A percentile compares a stretch with the other conserved stretches of the same genome.
These are phyloP conservation scores for Penicillium corylophilum DNA, from an alignment of 2,329 filamentous ascomycete species.

Conservation along the genomic window DNA sequence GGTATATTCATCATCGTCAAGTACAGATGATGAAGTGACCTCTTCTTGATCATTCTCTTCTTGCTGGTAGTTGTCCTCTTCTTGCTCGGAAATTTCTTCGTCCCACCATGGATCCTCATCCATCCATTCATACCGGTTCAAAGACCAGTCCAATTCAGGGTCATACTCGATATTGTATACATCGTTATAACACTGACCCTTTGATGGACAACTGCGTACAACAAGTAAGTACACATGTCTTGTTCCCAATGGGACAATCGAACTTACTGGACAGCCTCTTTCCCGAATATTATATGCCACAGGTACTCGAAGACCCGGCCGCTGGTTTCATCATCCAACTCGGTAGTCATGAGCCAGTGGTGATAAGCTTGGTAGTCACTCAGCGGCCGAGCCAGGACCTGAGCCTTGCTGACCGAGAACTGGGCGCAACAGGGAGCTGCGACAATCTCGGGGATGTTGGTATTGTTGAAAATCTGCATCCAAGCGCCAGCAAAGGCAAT, in stretches of 20 bases:
- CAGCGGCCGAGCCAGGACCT: constrained; percentile 49
- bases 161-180: constrained; percentile 25
- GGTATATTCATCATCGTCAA: background rate
- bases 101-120: background rate
- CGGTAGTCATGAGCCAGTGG: constrained; percentile 58
- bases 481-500: constrained; percentile 31
- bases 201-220: constrained; percentile 26
- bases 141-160: background rate
- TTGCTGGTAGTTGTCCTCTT: background rate
- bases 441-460: constrained; percentile 49
- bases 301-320: constrained; percentile 63
- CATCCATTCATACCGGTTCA: background rate
- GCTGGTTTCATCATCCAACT: constrained; percentile 54
- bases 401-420: constrained; percentile 59
- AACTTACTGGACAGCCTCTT: constrained; percentile 42
- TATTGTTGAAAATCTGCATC: constrained; percentile 30
- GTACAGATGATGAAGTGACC: background rate
- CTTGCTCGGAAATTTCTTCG: background rate
- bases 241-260: background rate
- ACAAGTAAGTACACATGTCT: constrained; percentile 4
- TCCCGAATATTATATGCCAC: constrained; percentile 59
- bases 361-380: constrained; percentile 57
- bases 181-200: constrained; percentile 26
- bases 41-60: background rate
- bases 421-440: constrained; percentile 64